phyloP scores from a whole-genome alignment of 345 rosid species.

The Excoecaria agallocha region DNA sequence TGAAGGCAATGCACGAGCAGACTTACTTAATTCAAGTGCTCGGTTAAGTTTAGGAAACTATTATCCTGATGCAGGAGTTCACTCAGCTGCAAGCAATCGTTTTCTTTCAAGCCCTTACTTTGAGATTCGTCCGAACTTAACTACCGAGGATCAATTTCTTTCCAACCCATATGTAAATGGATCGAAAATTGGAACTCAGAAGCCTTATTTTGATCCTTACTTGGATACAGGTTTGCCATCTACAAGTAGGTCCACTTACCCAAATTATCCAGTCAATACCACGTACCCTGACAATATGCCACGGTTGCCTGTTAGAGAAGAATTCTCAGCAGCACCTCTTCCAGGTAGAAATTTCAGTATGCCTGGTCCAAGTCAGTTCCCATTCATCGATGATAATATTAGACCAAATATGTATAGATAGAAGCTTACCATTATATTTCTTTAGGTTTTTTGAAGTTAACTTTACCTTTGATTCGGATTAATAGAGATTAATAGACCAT shows the following conservation, averaged over 20 bases:
- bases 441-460: background rate
- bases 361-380: slow-evolving; percentile 37
- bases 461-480: background rate
- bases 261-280: slow-evolving; percentile 21
- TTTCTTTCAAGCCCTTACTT: slow-evolving; percentile 30
- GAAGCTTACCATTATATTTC: background rate
- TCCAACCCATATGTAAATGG: slow-evolving; percentile 14
- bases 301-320: slow-evolving; percentile 36
- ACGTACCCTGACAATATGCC: slow-evolving; percentile 31
- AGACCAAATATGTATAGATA: slow-evolving; percentile 40
- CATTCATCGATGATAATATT: slow-evolving; percentile 26
- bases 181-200: slow-evolving; percentile 29
- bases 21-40: slow-evolving; percentile 35
- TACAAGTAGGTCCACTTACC: slow-evolving; percentile 21
- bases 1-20: slow-evolving; percentile 29
- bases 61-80: slow-evolving; percentile 33
- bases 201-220: slow-evolving; percentile 33
- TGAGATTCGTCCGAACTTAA: slow-evolving; percentile 19
- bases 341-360: slow-evolving; percentile 30
- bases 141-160: slow-evolving; percentile 17
- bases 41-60: slow-evolving; percentile 42
- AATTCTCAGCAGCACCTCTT: slow-evolving; percentile 33
- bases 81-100: slow-evolving; percentile 27
- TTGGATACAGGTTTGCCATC: slow-evolving; percentile 31
- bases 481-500: too few species aligned